Percentiles rank a stretch among this genome's conserved stretches.
Evolutionary conservation across 495 filamentous ascomycete species (phyloP).

Genomic region (Platismatia glauca): DNA sequence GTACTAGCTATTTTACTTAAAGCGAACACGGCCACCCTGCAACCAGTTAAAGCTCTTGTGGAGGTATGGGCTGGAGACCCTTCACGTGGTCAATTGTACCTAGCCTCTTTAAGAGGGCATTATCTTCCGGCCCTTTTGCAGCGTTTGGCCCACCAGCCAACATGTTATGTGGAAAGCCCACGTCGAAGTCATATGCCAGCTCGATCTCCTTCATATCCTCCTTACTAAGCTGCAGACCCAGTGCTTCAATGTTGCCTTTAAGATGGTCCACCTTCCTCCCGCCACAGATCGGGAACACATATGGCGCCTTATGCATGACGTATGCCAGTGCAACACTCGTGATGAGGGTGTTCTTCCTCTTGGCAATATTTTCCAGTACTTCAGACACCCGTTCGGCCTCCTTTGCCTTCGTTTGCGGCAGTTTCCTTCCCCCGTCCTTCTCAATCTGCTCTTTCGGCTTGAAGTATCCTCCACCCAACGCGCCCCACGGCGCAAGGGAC

Average conservation of each 20-base stretch:
- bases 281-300: constrained; percentile 70
- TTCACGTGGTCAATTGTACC: constrained; percentile 41
- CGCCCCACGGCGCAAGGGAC: constrained; percentile 49
- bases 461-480: constrained; percentile 46
- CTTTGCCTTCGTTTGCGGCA: constrained; percentile 26
- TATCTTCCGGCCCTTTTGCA: constrained; percentile 34
- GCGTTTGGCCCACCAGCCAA: constrained; percentile 31
- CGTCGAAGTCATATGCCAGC: constrained; percentile 38
- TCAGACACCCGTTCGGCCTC: constrained; percentile 42
- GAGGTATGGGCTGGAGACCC: constrained; percentile 23
- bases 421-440: constrained; percentile 26
- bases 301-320: constrained; percentile 62
- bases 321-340: constrained; percentile 56
- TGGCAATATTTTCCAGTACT: constrained; percentile 50
- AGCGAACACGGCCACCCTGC: not conserved
- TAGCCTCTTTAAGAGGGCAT: constrained; percentile 34
- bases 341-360: constrained; percentile 39
- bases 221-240: constrained; percentile 43
- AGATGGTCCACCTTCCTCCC: constrained; percentile 57
- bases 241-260: constrained; percentile 51
- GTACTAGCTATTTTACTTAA: too few species aligned
- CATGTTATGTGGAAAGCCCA: constrained; percentile 48
- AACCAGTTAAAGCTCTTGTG: not conserved
- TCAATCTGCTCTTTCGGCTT: constrained; percentile 33
- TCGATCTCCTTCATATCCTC: constrained; percentile 54